phyloP scores from a whole-genome alignment of 768 basidiomycete genomes.

The Lactarius quietus region DNA sequence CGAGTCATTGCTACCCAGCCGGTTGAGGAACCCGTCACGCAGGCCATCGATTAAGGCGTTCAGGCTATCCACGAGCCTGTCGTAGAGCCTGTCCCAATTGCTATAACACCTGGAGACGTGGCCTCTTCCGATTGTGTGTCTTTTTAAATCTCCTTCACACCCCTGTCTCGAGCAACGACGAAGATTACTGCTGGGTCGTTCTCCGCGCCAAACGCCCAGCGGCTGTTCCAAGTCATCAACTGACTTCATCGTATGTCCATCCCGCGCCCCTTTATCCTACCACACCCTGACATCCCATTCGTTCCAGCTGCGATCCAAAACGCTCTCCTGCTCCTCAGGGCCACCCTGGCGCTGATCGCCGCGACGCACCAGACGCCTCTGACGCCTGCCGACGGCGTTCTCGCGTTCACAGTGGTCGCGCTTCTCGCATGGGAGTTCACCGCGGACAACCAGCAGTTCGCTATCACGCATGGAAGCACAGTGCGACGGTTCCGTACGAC shows the following conservation, averaged over 20 bases:
- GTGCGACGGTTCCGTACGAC: neutral
- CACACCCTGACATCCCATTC: neutral
- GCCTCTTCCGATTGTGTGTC: slow-evolving; percentile 67
- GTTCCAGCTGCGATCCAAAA: slow-evolving; percentile 67
- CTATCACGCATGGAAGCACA: slow-evolving; percentile 78
- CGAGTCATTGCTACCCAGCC: too few species aligned
- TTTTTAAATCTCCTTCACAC: neutral
- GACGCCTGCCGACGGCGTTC: slow-evolving; percentile 54
- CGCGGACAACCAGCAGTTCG: slow-evolving; percentile 90
- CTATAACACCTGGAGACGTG: slow-evolving; percentile 83
- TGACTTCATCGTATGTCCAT: slow-evolving; percentile 62
- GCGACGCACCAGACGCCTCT: slow-evolving; percentile 51
- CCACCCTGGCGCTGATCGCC: slow-evolving; percentile 56
- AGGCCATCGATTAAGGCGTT: too few species aligned
- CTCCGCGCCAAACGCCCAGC: slow-evolving; percentile 57
- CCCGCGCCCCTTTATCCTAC: neutral
- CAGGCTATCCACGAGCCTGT: too few species aligned
- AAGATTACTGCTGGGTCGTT: slow-evolving; percentile 90
- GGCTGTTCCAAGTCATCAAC: slow-evolving; percentile 60
- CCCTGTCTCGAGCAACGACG: slow-evolving; percentile 55
- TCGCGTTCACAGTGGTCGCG: slow-evolving; percentile 56
- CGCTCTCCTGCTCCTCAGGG: slow-evolving; percentile 69
- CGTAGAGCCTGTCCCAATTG: too few species aligned
- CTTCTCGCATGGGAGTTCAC: slow-evolving; percentile 70
- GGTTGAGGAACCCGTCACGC: too few species aligned